phyloP scores from a whole-genome alignment of 306 rosid species.

The cucumber (Cucumis sativus) region Cucumber_9930_V3 NC_026661.2:17572001-17572500 shows the following conservation, averaged over 20 bases:
- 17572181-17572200: background rate
- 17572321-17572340: background rate
- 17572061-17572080: background rate
- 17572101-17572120: slow-evolving; percentile 5
- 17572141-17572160: background rate
- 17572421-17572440: background rate
- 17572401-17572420: background rate
- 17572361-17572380: background rate
- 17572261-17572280: background rate
- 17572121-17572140: background rate
- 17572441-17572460: background rate
- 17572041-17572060: background rate
- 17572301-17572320: background rate
- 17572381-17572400: background rate
- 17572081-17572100: background rate
- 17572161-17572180: background rate
- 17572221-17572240: background rate
- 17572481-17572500: slow-evolving; percentile 5
- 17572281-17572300: background rate
- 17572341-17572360: background rate
- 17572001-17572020: background rate
- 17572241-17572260: background rate
- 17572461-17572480: background rate
- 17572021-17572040: background rate
- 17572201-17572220: background rate